These are phyloP conservation scores for Hypoxylon sp. DNA, from an alignment of 2,329 filamentous ascomycete species.

Conservation along the genomic window DNA sequence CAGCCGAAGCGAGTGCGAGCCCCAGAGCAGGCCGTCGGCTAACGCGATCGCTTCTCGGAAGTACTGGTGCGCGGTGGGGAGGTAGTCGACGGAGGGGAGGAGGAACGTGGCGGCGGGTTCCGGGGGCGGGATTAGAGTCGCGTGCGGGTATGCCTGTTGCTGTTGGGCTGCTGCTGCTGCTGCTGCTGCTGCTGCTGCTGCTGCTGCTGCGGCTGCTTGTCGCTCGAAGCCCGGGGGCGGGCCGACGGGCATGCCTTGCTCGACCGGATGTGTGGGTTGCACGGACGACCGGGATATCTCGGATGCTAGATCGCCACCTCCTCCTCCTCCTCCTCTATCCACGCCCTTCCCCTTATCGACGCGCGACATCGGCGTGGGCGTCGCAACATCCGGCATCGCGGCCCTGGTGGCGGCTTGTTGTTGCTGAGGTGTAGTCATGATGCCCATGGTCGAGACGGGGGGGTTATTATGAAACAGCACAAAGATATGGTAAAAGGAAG, in stretches of 20 bases:
- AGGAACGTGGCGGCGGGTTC: slow-evolving; percentile 76
- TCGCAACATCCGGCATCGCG: slow-evolving; percentile 27
- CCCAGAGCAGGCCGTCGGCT: slow-evolving; percentile 81
- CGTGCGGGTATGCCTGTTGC: too few species aligned
- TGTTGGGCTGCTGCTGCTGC: not conserved
- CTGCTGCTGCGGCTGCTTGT: slow-evolving; percentile 24
- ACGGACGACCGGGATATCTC: slow-evolving; percentile 59
- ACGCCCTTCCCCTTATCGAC: slow-evolving; percentile 63
- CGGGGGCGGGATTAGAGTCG: slow-evolving; percentile 14
- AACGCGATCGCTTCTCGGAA: slow-evolving; percentile 82
- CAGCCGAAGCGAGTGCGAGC: slow-evolving; percentile 88
- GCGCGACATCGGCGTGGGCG: slow-evolving; percentile 33
- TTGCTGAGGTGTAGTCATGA: slow-evolving; percentile 43
- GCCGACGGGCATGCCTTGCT: slow-evolving; percentile 67
- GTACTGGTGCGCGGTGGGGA: slow-evolving; percentile 82
- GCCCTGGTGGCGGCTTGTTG: slow-evolving; percentile 1
- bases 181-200: slow-evolving; percentile 57
- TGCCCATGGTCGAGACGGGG: slow-evolving; percentile 72
- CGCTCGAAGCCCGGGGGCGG: slow-evolving; percentile 67
- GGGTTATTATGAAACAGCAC: slow-evolving; percentile 96
- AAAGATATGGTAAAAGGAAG: slow-evolving; percentile 96
- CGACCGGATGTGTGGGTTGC: slow-evolving; percentile 62
- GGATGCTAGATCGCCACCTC: slow-evolving; percentile 43
- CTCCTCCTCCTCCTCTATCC: slow-evolving; percentile 55
- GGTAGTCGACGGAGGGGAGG: slow-evolving; percentile 81